Conservation (phyloP, 768 basidiomycete genomes). For the Lactifluus piperatus region DNA sequence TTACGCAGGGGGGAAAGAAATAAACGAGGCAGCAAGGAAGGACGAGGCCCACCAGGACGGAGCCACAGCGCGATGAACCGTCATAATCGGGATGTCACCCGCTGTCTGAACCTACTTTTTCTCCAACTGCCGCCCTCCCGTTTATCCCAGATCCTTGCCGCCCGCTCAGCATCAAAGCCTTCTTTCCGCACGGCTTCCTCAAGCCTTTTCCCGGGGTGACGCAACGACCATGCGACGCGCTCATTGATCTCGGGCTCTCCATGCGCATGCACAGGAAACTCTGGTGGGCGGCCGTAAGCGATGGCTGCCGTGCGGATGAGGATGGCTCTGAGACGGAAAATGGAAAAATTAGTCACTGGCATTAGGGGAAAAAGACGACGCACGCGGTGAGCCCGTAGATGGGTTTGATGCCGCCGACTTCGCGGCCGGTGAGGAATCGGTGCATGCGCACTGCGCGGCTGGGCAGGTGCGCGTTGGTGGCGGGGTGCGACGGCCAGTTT, state of each 20-base stretch:
- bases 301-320: conserved; percentile 41
- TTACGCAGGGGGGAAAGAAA: neutral
- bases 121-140: conserved; percentile 13
- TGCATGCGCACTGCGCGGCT: conserved; percentile 44
- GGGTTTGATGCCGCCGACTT: conserved; percentile 80
- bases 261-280: conserved; percentile 37
- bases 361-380: conserved; percentile 24
- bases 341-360: neutral
- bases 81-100: conserved; percentile 4
- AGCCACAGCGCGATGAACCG: neutral
- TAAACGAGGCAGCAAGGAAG: too few species aligned
- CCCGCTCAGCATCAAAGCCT: conserved; percentile 22
- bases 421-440: conserved; percentile 78
- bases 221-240: conserved; percentile 38
- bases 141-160: conserved; percentile 15
- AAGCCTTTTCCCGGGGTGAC: conserved; percentile 21
- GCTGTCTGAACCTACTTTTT: neutral
- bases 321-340: conserved; percentile 33
- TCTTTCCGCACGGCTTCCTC: conserved; percentile 24
- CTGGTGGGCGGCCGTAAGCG: conserved; percentile 40
- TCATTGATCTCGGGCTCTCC: conserved; percentile 34
- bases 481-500: conserved; percentile 25
- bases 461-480: neutral
- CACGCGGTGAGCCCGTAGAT: conserved; percentile 84
- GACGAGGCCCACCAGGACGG: neutral